Base-by-base conservation (phyloP, 176 grass and related monocot genomes). In the Stipa capillata region DNA sequence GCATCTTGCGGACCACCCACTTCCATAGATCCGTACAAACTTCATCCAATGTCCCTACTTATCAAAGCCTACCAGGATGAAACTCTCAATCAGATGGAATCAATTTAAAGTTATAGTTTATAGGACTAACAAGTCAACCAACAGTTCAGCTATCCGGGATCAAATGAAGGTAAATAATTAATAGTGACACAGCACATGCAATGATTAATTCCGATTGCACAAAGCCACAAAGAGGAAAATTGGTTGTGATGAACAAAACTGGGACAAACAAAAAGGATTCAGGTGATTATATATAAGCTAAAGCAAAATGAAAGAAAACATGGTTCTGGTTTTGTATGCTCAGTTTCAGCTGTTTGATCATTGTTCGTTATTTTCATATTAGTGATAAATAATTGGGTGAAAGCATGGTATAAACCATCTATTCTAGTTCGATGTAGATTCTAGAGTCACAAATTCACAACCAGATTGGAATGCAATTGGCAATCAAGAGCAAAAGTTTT, bases 1-100 rank as follows among this genome's bases (percentile, higher is more conserved):
- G 71, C 66, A 51, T 47, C 80, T 41, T 81, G 62, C 28, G 55
- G 67, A 54, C 44, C 83, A 49, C 75, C 47, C 43, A 90, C 74
- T 82, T 92, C 95, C 95, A 98, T 94, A 37, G 80, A 90, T 58
- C 51, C 72, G 34, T 82, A 35, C 80, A 78, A 72, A 91, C 83
- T 53, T 85, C 90, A 93, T 88, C 52, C 82, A 97, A 87, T 79
- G 43, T 32, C 43, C 0, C 9, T 56, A 66, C 31, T 69, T 78
- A 71, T 66, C 49, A 61, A 78, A 89, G 12, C 23, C 44, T 50
- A 15, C 18, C 78, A 81, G 20, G 50, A 42, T 65, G 18, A 76
- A 82, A 76, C 17, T 62, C 78, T 77, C 39, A 72, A 40, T 81
- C 55, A 82, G 78, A 28, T 41, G 27, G 17, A 81, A 52, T 48